phyloP scores from a whole-genome alignment of 73 alveolate species.

The Breviolum minutum region DNA sequence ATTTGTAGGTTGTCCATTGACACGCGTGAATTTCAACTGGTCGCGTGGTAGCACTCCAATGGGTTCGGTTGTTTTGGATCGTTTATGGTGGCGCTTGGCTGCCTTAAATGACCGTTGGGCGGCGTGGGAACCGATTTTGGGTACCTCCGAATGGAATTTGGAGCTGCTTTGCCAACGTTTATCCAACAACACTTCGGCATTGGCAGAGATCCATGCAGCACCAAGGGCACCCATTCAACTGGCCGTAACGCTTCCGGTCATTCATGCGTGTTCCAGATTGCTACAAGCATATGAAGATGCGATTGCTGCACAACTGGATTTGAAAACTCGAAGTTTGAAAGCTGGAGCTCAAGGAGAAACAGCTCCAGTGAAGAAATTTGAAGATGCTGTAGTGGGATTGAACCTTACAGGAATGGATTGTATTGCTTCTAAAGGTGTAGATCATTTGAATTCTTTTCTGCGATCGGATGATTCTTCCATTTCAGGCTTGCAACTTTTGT shows the following conservation, averaged over 20 bases:
- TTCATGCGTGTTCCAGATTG: constrained; percentile 62
- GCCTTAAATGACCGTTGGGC: constrained; percentile 73
- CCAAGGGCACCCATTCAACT: constrained; percentile 41
- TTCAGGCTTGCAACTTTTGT: neutral
- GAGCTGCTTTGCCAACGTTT: constrained; percentile 3
- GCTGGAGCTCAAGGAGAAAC: neutral
- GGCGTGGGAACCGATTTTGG: constrained; percentile 80
- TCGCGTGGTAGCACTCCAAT: constrained; percentile 49
- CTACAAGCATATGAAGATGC: constrained; percentile 38
- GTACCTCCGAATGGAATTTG: constrained; percentile 57
- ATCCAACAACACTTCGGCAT: neutral
- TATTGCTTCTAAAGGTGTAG: neutral
- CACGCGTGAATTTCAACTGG: constrained; percentile 29
- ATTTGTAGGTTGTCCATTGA: neutral
- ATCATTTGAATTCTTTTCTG: constrained; percentile 19
- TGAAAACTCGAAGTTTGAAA: neutral
- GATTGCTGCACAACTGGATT: neutral
- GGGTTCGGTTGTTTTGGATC: constrained; percentile 26
- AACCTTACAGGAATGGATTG: constrained; percentile 66
- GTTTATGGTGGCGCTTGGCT: constrained; percentile 17
- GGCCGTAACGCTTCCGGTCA: constrained; percentile 65
- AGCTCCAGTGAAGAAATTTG: constrained; percentile 29
- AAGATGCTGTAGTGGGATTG: constrained; percentile 51
- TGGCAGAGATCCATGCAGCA: constrained; percentile 48
- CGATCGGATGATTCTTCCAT: neutral